Evolutionary conservation across 2,329 filamentous ascomycete genomes (phyloP).

Genomic region (Ceratocystis destructans): DNA sequence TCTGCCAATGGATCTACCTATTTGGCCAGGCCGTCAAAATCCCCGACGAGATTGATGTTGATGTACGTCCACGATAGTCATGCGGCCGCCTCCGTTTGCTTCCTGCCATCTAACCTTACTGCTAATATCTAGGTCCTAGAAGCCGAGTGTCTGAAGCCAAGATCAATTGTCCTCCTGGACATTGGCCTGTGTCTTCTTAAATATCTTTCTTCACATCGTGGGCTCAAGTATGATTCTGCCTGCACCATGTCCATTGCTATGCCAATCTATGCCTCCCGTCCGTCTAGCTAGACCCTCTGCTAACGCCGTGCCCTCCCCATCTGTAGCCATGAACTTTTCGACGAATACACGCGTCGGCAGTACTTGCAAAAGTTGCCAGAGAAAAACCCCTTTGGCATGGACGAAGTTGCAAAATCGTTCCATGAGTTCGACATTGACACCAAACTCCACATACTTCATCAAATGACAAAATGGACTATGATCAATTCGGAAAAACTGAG

Average conservation of each 20-base stretch:
- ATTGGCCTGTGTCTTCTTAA: slow-evolving; percentile 82
- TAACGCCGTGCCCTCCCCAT: slow-evolving; percentile 20
- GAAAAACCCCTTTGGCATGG: slow-evolving; percentile 72
- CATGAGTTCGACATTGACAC: slow-evolving; percentile 67
- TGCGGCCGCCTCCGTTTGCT: not conserved
- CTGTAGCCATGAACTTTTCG: slow-evolving; percentile 66
- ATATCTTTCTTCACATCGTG: slow-evolving; percentile 84
- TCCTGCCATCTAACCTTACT: not conserved
- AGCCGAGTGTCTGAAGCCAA: slow-evolving; percentile 68
- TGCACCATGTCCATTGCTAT: not conserved
- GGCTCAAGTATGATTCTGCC: slow-evolving; percentile 57
- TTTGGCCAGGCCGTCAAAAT: slow-evolving; percentile 87
- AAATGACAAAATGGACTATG: slow-evolving; percentile 80
- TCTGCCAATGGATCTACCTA: slow-evolving; percentile 85
- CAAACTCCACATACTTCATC: slow-evolving; percentile 71
- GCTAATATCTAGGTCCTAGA: slow-evolving; percentile 57
- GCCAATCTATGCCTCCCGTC: slow-evolving; percentile 4
- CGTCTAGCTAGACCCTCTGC: slow-evolving; percentile 11
- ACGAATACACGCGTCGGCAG: slow-evolving; percentile 84
- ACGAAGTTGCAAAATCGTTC: slow-evolving; percentile 60
- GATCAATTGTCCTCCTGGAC: slow-evolving; percentile 59
- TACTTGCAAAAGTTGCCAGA: slow-evolving; percentile 68
- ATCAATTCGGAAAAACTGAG: slow-evolving; percentile 75
- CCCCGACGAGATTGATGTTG: slow-evolving; percentile 74
- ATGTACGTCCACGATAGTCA: slow-evolving; percentile 39